Percentiles rank a stretch among this genome's conserved stretches.
These are phyloP conservation scores for Symbiotaphrina buchneri DNA, from an alignment of 495 filamentous ascomycete species.

Conservation along the genomic window DNA sequence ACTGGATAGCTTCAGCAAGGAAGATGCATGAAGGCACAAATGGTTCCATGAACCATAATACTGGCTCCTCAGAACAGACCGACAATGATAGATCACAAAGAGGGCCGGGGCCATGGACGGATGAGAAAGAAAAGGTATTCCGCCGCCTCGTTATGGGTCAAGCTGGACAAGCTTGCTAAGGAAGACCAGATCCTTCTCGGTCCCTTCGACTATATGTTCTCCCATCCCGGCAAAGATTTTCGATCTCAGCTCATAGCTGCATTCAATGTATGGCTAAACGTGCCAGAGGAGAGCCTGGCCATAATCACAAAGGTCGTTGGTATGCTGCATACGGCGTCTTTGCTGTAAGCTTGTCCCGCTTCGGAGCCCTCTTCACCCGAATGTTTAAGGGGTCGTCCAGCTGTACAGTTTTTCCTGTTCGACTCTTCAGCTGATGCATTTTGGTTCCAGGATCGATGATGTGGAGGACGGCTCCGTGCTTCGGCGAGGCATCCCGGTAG, in stretches of 20 bases:
- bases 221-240: conserved; percentile 82
- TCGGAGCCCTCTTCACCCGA: no score
- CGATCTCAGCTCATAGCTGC: conserved; percentile 66
- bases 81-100: conserved; percentile 7
- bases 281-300: conserved; percentile 51
- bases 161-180: conserved; percentile 20
- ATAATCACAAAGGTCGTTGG: conserved; percentile 74
- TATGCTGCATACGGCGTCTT: conserved; percentile 85
- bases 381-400: no score
- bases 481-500: conserved; percentile 74
- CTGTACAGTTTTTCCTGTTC: no score
- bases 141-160: background rate
- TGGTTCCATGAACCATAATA: conserved; percentile 6
- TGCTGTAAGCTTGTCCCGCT: conserved; percentile 27
- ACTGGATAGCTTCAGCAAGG: conserved; percentile 26
- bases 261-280: conserved; percentile 77
- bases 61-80: conserved; percentile 4
- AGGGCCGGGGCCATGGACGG: conserved; percentile 11
- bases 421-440: no score
- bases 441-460: conserved; percentile 57
- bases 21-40: conserved; percentile 9
- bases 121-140: conserved; percentile 14
- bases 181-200: conserved; percentile 65
- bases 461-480: conserved; percentile 51
- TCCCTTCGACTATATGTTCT: conserved; percentile 72